Conservation (phyloP, 352 stramenopile species). For the Globisporangium splendens region DNA sequence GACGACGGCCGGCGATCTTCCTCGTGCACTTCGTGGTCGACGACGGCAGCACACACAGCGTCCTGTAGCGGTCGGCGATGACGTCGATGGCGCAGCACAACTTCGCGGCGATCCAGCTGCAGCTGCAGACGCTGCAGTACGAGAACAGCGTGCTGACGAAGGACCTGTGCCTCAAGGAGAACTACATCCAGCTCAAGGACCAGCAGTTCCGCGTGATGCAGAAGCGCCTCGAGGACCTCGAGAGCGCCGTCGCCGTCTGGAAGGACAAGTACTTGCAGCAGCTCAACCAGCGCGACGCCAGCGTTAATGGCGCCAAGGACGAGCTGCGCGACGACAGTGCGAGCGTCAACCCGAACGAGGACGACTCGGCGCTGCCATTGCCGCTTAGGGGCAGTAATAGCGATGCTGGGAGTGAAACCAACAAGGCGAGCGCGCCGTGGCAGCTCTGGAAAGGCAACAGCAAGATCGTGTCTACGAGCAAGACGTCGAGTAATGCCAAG, state of each 20-base stretch:
- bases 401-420: background rate
- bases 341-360: constrained; percentile 10
- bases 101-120: constrained; percentile 50
- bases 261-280: constrained; percentile 69
- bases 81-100: constrained; percentile 50
- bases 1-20: too few species aligned
- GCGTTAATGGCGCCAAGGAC: background rate
- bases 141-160: constrained; percentile 62
- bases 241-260: constrained; percentile 49
- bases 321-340: background rate
- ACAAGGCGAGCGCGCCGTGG: constrained; percentile 19
- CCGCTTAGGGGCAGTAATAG: background rate
- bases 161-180: constrained; percentile 65
- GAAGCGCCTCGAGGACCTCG: constrained; percentile 59
- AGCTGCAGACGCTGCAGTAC: constrained; percentile 54
- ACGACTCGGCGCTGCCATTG: constrained; percentile 5
- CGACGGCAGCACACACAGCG: too few species aligned
- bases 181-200: constrained; percentile 70
- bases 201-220: constrained; percentile 77
- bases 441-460: constrained; percentile 34
- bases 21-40: too few species aligned
- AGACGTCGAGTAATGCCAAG: constrained; percentile 14
- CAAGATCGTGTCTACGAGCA: constrained; percentile 17
- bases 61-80: background rate
- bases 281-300: constrained; percentile 15